phyloP scores from a whole-genome alignment of 106 monocot genomes.

The Dendrobium catenatum region DNA sequence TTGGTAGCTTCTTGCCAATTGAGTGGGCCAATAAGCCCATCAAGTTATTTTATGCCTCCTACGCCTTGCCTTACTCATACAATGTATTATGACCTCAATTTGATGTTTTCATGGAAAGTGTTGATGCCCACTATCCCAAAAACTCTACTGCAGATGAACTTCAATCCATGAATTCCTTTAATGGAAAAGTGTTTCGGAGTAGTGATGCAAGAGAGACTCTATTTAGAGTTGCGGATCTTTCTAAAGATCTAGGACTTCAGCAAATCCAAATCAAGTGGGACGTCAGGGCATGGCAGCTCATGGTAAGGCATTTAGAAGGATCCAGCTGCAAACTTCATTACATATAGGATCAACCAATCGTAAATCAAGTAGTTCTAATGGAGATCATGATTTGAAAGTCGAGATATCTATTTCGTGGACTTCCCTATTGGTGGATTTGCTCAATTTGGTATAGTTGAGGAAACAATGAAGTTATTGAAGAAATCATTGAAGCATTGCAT shows the following conservation, averaged over 20 bases:
- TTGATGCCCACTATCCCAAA: background rate
- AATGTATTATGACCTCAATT: background rate
- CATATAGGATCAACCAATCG: background rate
- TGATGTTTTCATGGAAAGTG: background rate
- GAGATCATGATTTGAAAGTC: background rate
- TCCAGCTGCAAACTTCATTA: constrained; percentile 10
- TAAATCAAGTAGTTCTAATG: background rate
- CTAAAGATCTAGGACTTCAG: background rate
- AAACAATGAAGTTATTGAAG: no score
- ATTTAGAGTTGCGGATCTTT: background rate
- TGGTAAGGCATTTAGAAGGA: constrained; percentile 11
- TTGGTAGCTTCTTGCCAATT: background rate
- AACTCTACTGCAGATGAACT: background rate
- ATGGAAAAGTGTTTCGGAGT: background rate
- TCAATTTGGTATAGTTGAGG: no score
- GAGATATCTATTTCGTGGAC: background rate
- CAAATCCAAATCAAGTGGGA: background rate
- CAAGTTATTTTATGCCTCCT: background rate
- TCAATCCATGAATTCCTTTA: background rate
- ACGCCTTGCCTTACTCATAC: background rate
- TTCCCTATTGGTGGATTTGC: no score
- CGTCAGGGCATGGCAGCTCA: constrained; percentile 1
- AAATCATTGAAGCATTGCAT: no score
- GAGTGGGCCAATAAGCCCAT: background rate
- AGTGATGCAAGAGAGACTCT: background rate